Percentiles rank a stretch among this genome's conserved stretches.
Conservation (phyloP, 306 rosid species). For the Ceratonia siliqua region DNA sequence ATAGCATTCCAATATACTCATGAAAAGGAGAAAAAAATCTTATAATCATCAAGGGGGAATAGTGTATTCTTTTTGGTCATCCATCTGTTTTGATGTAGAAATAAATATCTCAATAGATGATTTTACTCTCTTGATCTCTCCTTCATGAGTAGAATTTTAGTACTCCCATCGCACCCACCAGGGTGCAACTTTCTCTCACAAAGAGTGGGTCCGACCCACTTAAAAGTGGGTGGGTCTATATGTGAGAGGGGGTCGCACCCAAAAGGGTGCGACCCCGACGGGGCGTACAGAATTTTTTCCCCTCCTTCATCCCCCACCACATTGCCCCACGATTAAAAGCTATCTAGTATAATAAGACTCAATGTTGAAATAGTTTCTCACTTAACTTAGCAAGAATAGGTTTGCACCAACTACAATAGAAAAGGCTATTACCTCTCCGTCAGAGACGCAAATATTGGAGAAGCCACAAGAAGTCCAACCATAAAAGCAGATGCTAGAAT, state of each 20-base stretch:
- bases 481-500: constrained; percentile 75
- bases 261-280: too few relatives aligned
- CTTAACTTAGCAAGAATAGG: constrained; percentile 2
- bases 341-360: background rate
- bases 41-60: background rate
- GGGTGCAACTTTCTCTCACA: too few relatives aligned
- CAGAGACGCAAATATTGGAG: constrained; percentile 70
- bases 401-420: background rate
- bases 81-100: background rate
- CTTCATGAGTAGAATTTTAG: too few relatives aligned
- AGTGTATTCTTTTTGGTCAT: background rate
- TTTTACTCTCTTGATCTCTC: background rate
- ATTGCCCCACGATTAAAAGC: background rate
- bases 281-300: too few relatives aligned
- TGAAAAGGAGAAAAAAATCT: background rate
- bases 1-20: background rate
- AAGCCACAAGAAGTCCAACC: constrained; percentile 77
- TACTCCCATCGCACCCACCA: too few relatives aligned
- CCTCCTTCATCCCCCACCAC: too few relatives aligned
- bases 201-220: too few relatives aligned
- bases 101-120: constrained; percentile 1
- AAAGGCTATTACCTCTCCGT: constrained; percentile 56
- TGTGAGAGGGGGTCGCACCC: too few relatives aligned
- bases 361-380: constrained; percentile 4
- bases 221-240: too few relatives aligned